These are phyloP conservation scores for Pterulicium gracile DNA, from an alignment of 1,284 basidiomycete genomes.

Conservation along the genomic window DNA sequence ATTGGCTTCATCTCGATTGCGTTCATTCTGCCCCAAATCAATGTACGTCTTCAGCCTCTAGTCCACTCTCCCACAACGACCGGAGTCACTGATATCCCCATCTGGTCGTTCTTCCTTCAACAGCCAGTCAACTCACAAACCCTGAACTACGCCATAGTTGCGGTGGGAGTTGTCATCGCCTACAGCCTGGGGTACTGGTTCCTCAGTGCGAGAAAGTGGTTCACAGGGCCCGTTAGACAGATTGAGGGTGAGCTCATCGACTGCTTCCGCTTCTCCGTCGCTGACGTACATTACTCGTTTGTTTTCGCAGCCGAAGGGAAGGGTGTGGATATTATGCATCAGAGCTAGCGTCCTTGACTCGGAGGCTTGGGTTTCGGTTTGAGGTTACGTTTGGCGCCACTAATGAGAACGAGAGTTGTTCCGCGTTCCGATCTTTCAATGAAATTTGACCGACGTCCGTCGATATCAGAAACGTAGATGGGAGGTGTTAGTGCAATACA, in stretches of 20 bases:
- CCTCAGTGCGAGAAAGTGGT: slow-evolving; percentile 59
- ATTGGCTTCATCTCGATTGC: slow-evolving; percentile 53
- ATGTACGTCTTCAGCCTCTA: slow-evolving; percentile 23
- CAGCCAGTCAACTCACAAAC: slow-evolving; percentile 59
- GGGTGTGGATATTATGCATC: background rate
- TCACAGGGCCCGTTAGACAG: slow-evolving; percentile 55
- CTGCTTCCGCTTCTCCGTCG: background rate
- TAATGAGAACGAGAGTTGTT: too few species aligned
- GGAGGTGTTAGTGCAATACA: too few species aligned
- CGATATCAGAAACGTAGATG: too few species aligned
- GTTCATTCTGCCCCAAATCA: slow-evolving; percentile 57
- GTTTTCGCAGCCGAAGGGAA: background rate
- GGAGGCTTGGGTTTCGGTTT: too few species aligned
- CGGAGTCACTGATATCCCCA: background rate
- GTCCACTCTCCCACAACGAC: slow-evolving; percentile 2
- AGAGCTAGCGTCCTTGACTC: too few species aligned
- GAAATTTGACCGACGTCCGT: too few species aligned
- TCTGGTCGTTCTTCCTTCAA: background rate
- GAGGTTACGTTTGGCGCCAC: too few species aligned
- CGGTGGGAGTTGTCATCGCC: slow-evolving; percentile 55
- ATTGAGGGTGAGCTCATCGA: slow-evolving; percentile 33
- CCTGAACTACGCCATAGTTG: slow-evolving; percentile 64
- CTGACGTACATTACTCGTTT: too few species aligned
- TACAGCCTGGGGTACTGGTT: slow-evolving; percentile 60
- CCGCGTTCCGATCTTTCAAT: too few species aligned